Conservation (phyloP, 805 yeast genomes). For the Barnettozyma vustinii region DNA sequence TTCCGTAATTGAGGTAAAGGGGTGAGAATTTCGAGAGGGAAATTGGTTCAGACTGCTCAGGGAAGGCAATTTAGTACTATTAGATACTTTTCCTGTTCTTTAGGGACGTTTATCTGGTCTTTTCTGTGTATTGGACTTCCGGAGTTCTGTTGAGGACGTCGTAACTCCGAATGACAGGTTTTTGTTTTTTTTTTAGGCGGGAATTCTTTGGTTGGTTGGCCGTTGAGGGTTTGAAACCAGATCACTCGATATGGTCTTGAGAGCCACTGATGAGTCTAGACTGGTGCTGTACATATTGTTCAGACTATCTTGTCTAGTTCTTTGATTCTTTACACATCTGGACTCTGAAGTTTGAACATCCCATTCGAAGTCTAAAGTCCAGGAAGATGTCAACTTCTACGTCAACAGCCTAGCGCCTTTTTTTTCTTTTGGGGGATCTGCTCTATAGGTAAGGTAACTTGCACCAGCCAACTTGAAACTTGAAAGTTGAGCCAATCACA, state of each 20-base stretch:
- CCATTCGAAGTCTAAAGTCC: not conserved
- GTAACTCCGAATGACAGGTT: not conserved
- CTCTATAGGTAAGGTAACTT: not conserved
- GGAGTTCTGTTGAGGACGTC: not conserved
- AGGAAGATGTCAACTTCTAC: not conserved
- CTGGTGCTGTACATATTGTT: too few species aligned
- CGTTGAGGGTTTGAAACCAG: not conserved
- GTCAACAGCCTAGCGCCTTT: not conserved
- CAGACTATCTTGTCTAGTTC: too few species aligned
- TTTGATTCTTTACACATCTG: too few species aligned
- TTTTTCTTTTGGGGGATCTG: not conserved
- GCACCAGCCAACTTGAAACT: conserved; percentile 54
- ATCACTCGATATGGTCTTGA: not conserved
- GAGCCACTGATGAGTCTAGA: too few species aligned
- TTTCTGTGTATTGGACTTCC: not conserved
- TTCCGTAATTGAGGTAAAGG: not conserved
- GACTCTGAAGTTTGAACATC: too few species aligned
- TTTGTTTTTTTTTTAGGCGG: too few species aligned
- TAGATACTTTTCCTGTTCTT: not conserved
- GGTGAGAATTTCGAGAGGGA: not conserved
- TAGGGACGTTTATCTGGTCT: not conserved
- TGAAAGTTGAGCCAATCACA: conserved; percentile 26
- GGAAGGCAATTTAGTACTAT: not conserved
- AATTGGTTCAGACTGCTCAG: not conserved
- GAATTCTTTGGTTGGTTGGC: not conserved